Evolutionary conservation across 345 rosid genomes (phyloP).

Genomic region (Lepidium didymum): DNA sequence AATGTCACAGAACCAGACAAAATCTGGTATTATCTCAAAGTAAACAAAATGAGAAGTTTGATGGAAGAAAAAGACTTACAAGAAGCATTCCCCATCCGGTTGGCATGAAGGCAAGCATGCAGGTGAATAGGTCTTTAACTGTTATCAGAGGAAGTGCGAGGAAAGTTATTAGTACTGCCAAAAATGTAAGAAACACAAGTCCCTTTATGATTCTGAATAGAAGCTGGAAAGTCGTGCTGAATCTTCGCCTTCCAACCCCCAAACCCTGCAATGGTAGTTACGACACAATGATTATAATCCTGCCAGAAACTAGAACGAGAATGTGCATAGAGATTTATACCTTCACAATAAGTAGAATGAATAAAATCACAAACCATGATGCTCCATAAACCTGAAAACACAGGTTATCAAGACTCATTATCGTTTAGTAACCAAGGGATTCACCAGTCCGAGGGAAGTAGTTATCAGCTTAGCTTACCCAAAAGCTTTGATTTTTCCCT

Average conservation of each 20-base stretch:
- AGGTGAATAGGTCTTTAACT: constrained; percentile 52
- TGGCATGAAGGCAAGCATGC: constrained; percentile 87
- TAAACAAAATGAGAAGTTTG: background rate
- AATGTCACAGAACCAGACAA: background rate
- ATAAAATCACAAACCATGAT: constrained; percentile 28
- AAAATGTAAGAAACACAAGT: constrained; percentile 51
- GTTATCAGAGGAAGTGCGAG: constrained; percentile 68
- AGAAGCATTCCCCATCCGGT: constrained; percentile 92
- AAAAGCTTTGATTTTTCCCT: constrained; percentile 32
- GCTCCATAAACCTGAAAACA: constrained; percentile 33
- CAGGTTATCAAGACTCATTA: background rate
- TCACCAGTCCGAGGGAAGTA: background rate
- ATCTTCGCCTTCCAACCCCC: constrained; percentile 58
- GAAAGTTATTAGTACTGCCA: constrained; percentile 44
- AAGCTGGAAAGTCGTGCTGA: constrained; percentile 72
- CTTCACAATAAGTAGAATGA: constrained; percentile 31
- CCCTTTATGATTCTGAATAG: constrained; percentile 68
- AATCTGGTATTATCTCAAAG: background rate
- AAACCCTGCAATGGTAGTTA: constrained; percentile 37
- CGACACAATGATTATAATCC: background rate
- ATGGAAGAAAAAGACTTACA: constrained; percentile 35
- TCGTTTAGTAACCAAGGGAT: background rate
- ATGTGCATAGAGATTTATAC: constrained; percentile 15
- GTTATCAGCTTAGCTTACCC: constrained; percentile 33
- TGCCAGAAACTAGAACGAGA: background rate